Evolutionary conservation across 2,329 filamentous ascomycete genomes (phyloP), one percentile per base, ranked within the genome.

Genomic region (Aspergillus thermomutatus): DNA sequence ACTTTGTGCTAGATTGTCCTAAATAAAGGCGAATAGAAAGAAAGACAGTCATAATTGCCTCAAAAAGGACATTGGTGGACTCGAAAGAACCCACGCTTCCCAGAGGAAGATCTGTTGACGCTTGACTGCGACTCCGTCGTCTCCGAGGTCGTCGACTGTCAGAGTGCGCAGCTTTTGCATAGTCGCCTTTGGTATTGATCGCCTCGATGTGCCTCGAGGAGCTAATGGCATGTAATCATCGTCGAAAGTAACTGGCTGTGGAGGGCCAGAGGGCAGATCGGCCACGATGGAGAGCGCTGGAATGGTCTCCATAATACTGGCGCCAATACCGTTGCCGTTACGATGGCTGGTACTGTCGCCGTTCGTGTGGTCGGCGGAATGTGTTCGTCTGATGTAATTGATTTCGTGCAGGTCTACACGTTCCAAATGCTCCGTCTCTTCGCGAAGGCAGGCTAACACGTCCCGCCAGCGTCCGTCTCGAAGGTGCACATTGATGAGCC

Each of bases 361-460:
- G 4, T 25, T 45, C 19, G 41, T 45, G 19, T 45, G n/a, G 41
- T 23, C 21, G n/a, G n/a, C 41, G n/a, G 41, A 21, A 21, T 9
- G 23, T 25, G 14, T 21, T 52, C 82, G 75, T 37, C 73, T 75
- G 2, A 79, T 80, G 64, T 88, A 88, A 40, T 84, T 82, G 49
- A 87, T 84, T 5, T 83, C 75, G 37, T 83, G 76, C n/a, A 89
- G 71, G 62, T 84, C 84, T 28, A 88, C 79, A 79, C 84, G 87
- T 48, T 87, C 81, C 17, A 89, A 72, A 26, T 78, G 75, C 34
- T 76, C 72, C 77, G 87, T 82, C 50, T 85, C 79, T 8, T 80
- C 73, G 49, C 83, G 80, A 14, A 89, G 72, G 21, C 81, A 80
- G 4, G 72, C 68, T 0, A 88, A 77, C 0, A 89, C 79, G 54